These are phyloP conservation scores for Viola pubescens DNA, from an alignment of 441 rosid species.

Conservation along the genomic window DNA sequence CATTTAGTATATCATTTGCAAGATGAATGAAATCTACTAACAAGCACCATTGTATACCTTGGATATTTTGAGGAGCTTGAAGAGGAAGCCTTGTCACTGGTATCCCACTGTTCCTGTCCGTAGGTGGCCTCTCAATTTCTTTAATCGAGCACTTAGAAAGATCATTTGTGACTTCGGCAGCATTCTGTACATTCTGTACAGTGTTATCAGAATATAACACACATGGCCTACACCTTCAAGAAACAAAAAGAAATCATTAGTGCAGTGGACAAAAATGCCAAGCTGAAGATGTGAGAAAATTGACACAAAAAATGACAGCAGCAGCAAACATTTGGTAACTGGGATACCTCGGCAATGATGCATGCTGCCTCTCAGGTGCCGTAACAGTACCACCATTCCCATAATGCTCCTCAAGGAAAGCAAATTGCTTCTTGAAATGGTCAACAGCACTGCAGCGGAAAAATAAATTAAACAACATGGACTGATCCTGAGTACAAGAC, in stretches of 20 bases:
- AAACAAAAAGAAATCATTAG: constrained; percentile 16
- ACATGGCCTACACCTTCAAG: constrained; percentile 47
- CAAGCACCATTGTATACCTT: constrained; percentile 31
- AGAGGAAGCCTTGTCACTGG: constrained; percentile 77
- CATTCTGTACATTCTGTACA: constrained; percentile 43
- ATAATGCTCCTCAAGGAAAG: constrained; percentile 88
- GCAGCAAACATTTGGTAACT: constrained; percentile 1
- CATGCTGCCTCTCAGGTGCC: constrained; percentile 89
- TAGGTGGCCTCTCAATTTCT: constrained; percentile 54
- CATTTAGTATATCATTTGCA: too few relatives aligned
- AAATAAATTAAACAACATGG: background rate
- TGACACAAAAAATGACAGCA: background rate
- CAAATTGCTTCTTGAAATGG: constrained; percentile 96
- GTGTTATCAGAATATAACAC: constrained; percentile 71
- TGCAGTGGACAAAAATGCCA: background rate
- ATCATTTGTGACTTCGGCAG: constrained; percentile 58
- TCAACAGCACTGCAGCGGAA: constrained; percentile 76
- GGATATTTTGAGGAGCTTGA: constrained; percentile 67
- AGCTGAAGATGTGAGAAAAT: constrained; percentile 6
- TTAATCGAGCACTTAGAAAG: constrained; percentile 75
- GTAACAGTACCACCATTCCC: constrained; percentile 67
- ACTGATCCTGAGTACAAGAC: background rate
- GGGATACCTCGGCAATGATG: constrained; percentile 81
- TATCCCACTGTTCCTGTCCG: constrained; percentile 51
- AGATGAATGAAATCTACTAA: background rate